Evolutionary conservation across 202 grass and related monocot genomes (phyloP), one percentile per base, ranked within the genome.

Genomic region (Elaeis oleifera): DNA sequence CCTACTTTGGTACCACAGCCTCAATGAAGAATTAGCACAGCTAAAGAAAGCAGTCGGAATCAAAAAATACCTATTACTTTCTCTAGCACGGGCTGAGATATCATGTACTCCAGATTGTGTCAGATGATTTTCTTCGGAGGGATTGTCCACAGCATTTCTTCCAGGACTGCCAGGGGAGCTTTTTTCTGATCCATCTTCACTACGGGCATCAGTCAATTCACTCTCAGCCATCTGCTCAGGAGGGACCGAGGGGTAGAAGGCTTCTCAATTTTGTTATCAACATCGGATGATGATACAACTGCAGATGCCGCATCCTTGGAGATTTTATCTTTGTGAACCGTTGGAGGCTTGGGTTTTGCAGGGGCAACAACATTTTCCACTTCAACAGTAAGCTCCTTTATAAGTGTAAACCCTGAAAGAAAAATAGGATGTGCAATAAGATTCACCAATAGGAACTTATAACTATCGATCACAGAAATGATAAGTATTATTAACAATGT

Each of bases 321-420:
- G 18, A 59, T 68, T 72, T 89, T 79, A 69, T 64, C 64, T 66
- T 85, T 77, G 71, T 84, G 60, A 72, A 59, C 75, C 53, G 72
- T 50, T 82, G 85, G 58, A 51, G 83, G 56, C 50, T 56, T 82
- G 69, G 81, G 67, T 76, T 84, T 74, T 80, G 52, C 67, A 78
- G 58, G 26, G 54, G 88, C 70, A 54, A 81, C 19, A 54, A 23
- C 18, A 51, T 63, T 90, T 65, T 94, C 89, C 24, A 83, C 69
- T 89, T 94, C 95, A 20, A 99, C 74, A 23, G 85, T 99, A 59
- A 99, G 80, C 70, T 99, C 94, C 60, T 99, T 94, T 80, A 99
- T 89, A 68, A 82, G 69, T 54, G 77, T 68, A 78, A 99, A 99
- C 2, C 94, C 94, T 99, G 73, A 51, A 82, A 67, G 81, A 71